These are phyloP conservation scores for Xylaria polymorpha DNA, from an alignment of 2,329 filamentous ascomycete genomes.

Conservation along the genomic window DNA sequence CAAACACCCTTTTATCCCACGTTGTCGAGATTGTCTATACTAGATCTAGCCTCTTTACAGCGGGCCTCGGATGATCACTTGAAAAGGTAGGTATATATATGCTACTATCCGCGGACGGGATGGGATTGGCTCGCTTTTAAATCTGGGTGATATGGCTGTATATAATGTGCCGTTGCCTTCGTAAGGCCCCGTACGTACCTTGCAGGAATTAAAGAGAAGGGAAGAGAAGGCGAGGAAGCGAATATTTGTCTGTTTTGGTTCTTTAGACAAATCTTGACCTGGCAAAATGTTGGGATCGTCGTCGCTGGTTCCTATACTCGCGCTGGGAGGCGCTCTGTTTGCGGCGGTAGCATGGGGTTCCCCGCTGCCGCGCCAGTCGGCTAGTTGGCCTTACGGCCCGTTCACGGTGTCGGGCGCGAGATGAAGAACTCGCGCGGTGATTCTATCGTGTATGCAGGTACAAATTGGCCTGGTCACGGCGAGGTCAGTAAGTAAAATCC, in stretches of 20 bases:
- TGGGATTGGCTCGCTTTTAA: slow-evolving; percentile 34
- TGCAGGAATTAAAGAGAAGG: background rate
- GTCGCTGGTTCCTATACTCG: slow-evolving; percentile 44
- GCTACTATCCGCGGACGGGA: slow-evolving; percentile 28
- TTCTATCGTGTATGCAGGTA: slow-evolving; percentile 63
- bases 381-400: slow-evolving; percentile 48
- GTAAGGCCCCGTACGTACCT: background rate
- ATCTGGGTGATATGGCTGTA: background rate
- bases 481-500: slow-evolving; percentile 58
- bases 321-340: slow-evolving; percentile 41
- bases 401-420: slow-evolving; percentile 55
- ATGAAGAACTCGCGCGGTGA: slow-evolving; percentile 57
- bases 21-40: slow-evolving; percentile 4
- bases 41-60: slow-evolving; percentile 8
- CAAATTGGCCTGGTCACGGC: slow-evolving; percentile 71
- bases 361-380: slow-evolving; percentile 36
- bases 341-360: slow-evolving; percentile 40
- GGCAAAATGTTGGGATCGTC: slow-evolving; percentile 39
- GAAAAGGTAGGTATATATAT: slow-evolving; percentile 1
- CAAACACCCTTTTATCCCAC: slow-evolving; percentile 32
- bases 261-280: background rate
- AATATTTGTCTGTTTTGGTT: slow-evolving; percentile 6
- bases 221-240: slow-evolving; percentile 5
- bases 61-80: slow-evolving; percentile 33
- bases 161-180: slow-evolving; percentile 12